phyloP scores from a whole-genome alignment of 148 eudicot genomes.

The Camellia lanceoleosa region DNA sequence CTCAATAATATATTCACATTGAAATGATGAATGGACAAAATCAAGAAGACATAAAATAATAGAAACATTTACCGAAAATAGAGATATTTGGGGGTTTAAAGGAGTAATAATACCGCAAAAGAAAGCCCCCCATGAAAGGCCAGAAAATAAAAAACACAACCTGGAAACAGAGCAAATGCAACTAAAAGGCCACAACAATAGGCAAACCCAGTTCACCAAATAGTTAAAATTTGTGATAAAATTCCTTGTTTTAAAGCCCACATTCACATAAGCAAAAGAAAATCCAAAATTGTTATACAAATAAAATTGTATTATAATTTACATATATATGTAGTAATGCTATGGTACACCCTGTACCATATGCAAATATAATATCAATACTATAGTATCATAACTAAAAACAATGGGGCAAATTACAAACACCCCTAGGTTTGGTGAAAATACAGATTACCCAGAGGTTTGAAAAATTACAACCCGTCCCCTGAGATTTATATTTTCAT shows the following conservation, averaged over 20 bases:
- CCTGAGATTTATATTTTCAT: no score
- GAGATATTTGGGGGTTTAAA: background rate
- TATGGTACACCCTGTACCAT: background rate
- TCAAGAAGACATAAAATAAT: background rate
- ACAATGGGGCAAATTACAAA: no score
- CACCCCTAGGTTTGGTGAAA: no score
- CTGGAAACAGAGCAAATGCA: background rate
- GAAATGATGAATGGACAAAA: background rate
- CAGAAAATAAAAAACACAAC: background rate
- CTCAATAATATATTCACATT: background rate
- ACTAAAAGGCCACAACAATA: background rate
- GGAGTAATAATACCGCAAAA: background rate
- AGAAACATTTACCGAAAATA: background rate
- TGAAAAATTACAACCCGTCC: no score
- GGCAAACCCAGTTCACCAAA: constrained; percentile 1
- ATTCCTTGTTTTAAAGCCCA: background rate
- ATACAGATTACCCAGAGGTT: no score
- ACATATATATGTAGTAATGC: background rate
- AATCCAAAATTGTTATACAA: background rate
- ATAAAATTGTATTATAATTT: background rate
- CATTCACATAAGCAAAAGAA: background rate
- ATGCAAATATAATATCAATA: background rate
- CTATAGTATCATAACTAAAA: no score
- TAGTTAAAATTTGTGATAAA: background rate
- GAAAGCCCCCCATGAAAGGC: background rate